Base-by-base conservation (phyloP, 192 early-diverging fungal genomes). In the Coemansia sp. region DNA sequence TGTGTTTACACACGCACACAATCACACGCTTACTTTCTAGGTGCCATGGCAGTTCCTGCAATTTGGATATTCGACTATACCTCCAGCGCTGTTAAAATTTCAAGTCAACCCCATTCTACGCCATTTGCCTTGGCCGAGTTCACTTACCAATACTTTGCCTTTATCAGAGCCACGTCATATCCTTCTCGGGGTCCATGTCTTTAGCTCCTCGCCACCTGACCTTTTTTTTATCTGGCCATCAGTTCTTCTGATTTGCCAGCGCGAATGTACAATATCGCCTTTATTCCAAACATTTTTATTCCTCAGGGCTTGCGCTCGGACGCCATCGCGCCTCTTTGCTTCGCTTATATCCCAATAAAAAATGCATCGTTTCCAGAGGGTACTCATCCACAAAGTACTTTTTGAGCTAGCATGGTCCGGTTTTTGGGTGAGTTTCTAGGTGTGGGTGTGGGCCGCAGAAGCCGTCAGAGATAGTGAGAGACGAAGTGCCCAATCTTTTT, bases 201-300 rank as follows among this genome's bases (percentile, higher is more conserved):
- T 46, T 14, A 17, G 39, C 39, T 46, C 39, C 11, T 46, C 39
- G 39, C 39, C 11, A 17, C 11, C 39, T 46, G 9, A 46, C 39
- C 39, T 46, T 46, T 46, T 10, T 46, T 46, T 17, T 46, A 46
- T 46, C 39, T 46, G 39, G 39, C 14, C 11, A 14, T 46, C 39
- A 46, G 11, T 46, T 46, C 14, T 46, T 14, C 17, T 14, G 39
- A 46, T 61, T 46, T 51, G 19, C 39, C 70, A 71, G 72, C 68
- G 78, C 78, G 78, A 75, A 80, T 80, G 78, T 80, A 80, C 62
- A 70, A 66, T 80, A 80, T 72, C 78, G 68, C 68, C 66, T 70
- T 65, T 58, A 46, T 46, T 46, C 11, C 39, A 46, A 46, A 46
- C 39, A 17, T 46, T 46, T 46, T 46, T 46, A 46, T 46, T 46